Conservation (phyloP, 2,329 filamentous ascomycete genomes). For the Fusarium goolgardi region DNA sequence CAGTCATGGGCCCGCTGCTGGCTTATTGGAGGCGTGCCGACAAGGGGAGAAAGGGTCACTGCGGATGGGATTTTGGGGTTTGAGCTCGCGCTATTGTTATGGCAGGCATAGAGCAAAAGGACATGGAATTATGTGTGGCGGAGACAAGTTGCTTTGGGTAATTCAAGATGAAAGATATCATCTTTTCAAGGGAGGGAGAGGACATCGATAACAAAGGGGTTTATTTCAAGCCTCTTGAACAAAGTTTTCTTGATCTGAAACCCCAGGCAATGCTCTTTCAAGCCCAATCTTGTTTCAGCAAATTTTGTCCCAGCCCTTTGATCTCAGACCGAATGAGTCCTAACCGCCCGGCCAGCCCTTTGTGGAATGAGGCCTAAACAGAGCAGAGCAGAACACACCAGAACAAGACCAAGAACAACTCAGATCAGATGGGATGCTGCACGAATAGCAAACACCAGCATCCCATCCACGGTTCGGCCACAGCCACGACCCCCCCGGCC, state of each 20-base stretch:
- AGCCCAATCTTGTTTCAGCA: conserved; percentile 23
- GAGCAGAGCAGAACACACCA: conserved; percentile 18
- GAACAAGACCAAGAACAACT: conserved; percentile 1
- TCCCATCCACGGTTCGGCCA: conserved; percentile 33
- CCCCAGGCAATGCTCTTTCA: conserved; percentile 10
- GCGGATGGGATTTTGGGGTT: conserved; percentile 34
- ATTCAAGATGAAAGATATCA: conserved; percentile 28
- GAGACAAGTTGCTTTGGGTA: conserved; percentile 10
- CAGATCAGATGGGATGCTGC: conserved; percentile 28
- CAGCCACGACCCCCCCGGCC: conserved; percentile 36
- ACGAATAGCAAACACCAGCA: conserved; percentile 22
- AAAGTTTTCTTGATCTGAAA: conserved; percentile 16
- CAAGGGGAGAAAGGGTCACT: conserved; percentile 27
- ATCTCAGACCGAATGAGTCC: conserved; percentile 14
- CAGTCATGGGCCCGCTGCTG: conserved; percentile 44
- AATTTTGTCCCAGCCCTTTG: conserved; percentile 18
- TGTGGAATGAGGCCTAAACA: conserved; percentile 27
- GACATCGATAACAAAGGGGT: conserved; percentile 24
- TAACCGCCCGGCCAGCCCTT: conserved; percentile 29
- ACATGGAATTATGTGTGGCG: conserved; percentile 44
- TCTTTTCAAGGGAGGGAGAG: conserved; percentile 20
- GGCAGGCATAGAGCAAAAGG: conserved; percentile 40
- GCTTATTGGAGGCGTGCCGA: conserved; percentile 43
- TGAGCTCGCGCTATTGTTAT: conserved; percentile 43
- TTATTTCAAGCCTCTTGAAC: conserved; percentile 2